phyloP scores from a whole-genome alignment of 495 filamentous ascomycete genomes.

The Penicillium turbatum region DNA sequence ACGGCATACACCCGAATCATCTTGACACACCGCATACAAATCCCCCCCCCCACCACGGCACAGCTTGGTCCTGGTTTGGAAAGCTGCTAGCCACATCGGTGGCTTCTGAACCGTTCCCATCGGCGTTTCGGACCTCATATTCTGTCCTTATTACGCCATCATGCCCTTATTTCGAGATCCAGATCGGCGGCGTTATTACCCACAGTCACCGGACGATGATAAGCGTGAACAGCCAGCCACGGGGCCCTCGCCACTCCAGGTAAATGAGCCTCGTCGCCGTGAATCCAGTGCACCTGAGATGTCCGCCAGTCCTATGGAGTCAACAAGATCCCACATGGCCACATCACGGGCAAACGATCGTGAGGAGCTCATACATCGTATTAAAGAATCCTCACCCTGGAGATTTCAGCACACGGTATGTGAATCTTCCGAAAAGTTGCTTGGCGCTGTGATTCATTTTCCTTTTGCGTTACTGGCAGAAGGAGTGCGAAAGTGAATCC shows the following conservation, averaged over 20 bases:
- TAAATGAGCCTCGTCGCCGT: constrained; percentile 6
- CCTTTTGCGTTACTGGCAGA: neutral
- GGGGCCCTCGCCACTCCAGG: constrained; percentile 14
- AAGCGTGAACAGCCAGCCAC: constrained; percentile 16
- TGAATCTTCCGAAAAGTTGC: constrained; percentile 4
- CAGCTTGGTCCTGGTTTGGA: constrained; percentile 11
- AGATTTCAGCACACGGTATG: constrained; percentile 60
- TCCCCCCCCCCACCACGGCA: constrained; percentile 19
- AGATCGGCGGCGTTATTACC: constrained; percentile 32
- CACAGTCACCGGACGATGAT: constrained; percentile 27
- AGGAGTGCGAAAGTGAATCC: neutral
- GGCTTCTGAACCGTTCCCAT: constrained; percentile 20
- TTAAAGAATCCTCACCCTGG: constrained; percentile 85
- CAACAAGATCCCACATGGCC: constrained; percentile 11
- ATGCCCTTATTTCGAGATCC: constrained; percentile 44
- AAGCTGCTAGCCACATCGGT: constrained; percentile 20
- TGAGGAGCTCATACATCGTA: constrained; percentile 74
- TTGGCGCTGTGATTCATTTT: neutral
- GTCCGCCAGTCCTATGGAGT: neutral
- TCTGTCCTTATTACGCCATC: constrained; percentile 15
- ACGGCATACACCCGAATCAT: constrained; percentile 18
- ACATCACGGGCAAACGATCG: constrained; percentile 48
- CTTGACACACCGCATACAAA: constrained; percentile 27
- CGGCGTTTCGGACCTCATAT: constrained; percentile 15
- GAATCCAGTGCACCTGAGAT: constrained; percentile 5